A percentile compares a stretch with the other conserved stretches of the same genome.
Evolutionary conservation across 805 yeast genomes (phyloP).

Genomic region (Candida xiaguanensis): DNA sequence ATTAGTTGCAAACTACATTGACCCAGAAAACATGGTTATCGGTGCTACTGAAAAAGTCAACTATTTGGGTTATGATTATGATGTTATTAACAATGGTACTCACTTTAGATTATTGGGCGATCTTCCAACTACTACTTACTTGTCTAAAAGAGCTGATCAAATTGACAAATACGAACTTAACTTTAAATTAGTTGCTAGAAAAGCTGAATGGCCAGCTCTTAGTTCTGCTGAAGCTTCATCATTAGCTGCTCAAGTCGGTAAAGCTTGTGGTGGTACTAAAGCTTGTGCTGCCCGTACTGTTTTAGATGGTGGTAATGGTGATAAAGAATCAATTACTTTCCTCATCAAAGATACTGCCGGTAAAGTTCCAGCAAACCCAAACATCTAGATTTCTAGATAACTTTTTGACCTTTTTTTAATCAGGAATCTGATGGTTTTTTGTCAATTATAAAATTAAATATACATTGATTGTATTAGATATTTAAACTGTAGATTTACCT

Average conservation of each 20-base stretch:
- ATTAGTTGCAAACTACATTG: constrained; percentile 2
- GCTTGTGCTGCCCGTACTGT: constrained; percentile 1
- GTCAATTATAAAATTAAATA: background rate
- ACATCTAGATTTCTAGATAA: background rate
- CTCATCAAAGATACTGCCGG: background rate
- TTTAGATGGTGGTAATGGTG: background rate
- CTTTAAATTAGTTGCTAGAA: constrained; percentile 1
- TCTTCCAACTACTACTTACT: background rate
- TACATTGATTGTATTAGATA: background rate
- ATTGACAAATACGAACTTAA: background rate
- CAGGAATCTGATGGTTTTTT: constrained; percentile 1
- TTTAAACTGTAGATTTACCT: background rate
- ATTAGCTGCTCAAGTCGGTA: background rate
- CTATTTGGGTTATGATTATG: background rate
- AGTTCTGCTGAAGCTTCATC: background rate
- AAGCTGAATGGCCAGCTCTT: background rate
- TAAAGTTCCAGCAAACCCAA: constrained; percentile 3
- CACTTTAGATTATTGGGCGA: constrained; percentile 4
- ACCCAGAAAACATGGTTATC: constrained; percentile 2
- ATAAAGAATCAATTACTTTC: background rate
- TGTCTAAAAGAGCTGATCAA: constrained; percentile 1
- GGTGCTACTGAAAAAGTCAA: background rate
- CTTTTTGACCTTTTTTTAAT: background rate
- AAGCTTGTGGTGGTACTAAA: constrained; percentile 1
- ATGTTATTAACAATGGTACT: constrained; percentile 1